A percentile compares a stretch with the other conserved stretches of the same genome.
Conservation (phyloP, 139 green algal genomes). For the Monoraphidium neglectum region DNA sequence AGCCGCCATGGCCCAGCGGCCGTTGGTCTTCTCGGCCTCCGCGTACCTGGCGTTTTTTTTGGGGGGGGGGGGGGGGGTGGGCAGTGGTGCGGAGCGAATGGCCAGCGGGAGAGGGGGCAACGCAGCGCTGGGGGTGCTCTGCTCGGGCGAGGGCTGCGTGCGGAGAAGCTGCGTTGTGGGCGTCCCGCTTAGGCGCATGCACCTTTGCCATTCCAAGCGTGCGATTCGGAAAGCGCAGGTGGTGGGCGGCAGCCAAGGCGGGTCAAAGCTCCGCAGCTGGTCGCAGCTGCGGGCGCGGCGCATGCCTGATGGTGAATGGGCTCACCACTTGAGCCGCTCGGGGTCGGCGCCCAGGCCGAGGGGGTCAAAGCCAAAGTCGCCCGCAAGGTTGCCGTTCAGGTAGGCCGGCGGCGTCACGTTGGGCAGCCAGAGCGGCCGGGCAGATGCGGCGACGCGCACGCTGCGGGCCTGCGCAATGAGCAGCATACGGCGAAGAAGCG, state of each 20-base stretch:
- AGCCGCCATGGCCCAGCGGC: conserved; percentile 89
- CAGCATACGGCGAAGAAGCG: too few species aligned
- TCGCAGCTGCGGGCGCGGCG: not conserved
- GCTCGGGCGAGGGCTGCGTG: too few species aligned
- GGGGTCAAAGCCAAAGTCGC: conserved; percentile 69
- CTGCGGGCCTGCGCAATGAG: too few species aligned
- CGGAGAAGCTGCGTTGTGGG: too few species aligned
- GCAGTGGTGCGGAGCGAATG: too few species aligned
- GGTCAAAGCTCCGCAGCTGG: not conserved
- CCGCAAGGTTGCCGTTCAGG: conserved; percentile 48
- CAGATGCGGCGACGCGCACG: conserved; percentile 13
- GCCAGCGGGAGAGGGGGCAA: not conserved
- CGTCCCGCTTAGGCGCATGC: too few species aligned
- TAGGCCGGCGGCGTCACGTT: conserved; percentile 33
- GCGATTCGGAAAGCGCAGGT: too few species aligned
- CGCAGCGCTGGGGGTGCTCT: not conserved
- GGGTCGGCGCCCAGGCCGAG: conserved; percentile 74
- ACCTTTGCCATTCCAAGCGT: too few species aligned
- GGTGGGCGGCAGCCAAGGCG: too few species aligned
- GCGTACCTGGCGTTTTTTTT: conserved; percentile 53
- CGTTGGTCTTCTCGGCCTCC: conserved; percentile 91
- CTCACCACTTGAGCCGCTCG: conserved; percentile 76
- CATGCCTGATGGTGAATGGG: not conserved
- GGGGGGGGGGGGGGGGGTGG: too few species aligned
- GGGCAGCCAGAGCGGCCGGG: conserved; percentile 23